Evolutionary conservation across 352 stramenopile species (phyloP), one percentile per base, ranked within the genome.

Genomic region (Globisporangium rhizosaccharum): DNA sequence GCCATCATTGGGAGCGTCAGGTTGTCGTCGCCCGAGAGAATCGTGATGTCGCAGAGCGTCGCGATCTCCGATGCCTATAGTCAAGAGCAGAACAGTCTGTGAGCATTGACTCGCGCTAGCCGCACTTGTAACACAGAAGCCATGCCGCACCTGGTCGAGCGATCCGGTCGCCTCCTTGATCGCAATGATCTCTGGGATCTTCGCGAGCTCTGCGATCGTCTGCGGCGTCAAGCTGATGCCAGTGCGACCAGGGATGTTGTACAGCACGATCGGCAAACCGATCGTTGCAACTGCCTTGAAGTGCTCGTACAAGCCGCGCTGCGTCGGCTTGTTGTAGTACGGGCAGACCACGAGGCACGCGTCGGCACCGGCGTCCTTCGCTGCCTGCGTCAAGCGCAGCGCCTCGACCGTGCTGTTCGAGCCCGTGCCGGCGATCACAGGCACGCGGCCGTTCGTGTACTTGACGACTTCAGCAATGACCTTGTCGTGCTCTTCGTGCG

Each of bases 301-400:
- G 76, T 99, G 96, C 41, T 94, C 77, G 57, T 98, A 94, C 51
- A 99, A 68, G 15, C 89, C 93, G 67, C 94, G 88, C 76, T 99
- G 96, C 23, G 96, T 97, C 42, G 97, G 96, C 82, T 99, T 99
- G 76, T 99, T 97, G 80, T 99, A 99, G 78, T 99, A 99, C 51
- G 97, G 97, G 61, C 94, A 98, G 5, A 99, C 96, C 36, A 99
- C 83, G 2, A 99, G 78, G 51, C 81, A 96, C 30, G 94, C 96
- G 73, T 99, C 96, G 52, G 87, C 93, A 17, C 96, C 96, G 23
- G 87, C 79, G 56, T 98, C 89, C 60, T 97, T 97, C 39, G 95
- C 92, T 20, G 85, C 82, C 37, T 80, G 73, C 23, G 88, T 97
- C 57, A 95, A 56, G n/a, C 85, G 85, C 69, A 97, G 68, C 23